Base-by-base conservation (phyloP, 2,329 filamentous ascomycete genomes). In the Rhynchosporium secalis region DNA sequence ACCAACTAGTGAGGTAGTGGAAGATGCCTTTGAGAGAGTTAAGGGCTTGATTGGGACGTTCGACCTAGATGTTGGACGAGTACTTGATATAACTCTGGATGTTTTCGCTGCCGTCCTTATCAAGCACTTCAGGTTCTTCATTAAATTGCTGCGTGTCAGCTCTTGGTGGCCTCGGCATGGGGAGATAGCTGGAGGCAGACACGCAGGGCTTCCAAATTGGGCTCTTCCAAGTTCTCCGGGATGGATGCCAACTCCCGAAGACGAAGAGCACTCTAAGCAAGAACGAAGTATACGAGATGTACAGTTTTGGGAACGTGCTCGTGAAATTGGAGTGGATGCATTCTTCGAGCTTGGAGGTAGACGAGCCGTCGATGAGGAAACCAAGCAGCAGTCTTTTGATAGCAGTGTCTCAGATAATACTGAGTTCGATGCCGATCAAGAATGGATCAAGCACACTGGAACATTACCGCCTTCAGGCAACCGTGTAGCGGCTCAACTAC, bases 1-100 rank as follows among this genome's bases (percentile, higher is more conserved):
- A 28, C 88, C 89, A n/a, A 86, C 86, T 86, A 36, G 86, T 58
- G 89, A 92, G 65, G 83, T 90, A 41, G 91, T 94, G 1, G 87
- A 90, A 69, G 88, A 92, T 71, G 92, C 92, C 0, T 97, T 96
- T 71, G 91, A 97, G 73, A 87, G 88, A 66, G 89, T 99, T 66
- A 97, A 96, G 76, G 94, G 91, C 15, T 84, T 99, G 70, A 96
- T 99, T 68, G 95, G 95, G 61, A 95, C 95, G 7, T 99, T 99
- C 72, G 94, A 99, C 75, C 83, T 99, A 65, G 95, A 99, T 74
- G 95, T 97, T 43, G 96, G 95, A 55, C 86, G 96, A 72, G 94
- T 96, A 4, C 82, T 99, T 10, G 95, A 99, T 74, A 92, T 98
- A 28, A 96, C 92, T 0, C 82, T 99, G 20, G 95, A 99, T 73